A percentile compares a stretch with the other conserved stretches of the same genome.
Conservation (phyloP, 2,329 filamentous ascomycete species). For the Monilinia aucupariae region DNA sequence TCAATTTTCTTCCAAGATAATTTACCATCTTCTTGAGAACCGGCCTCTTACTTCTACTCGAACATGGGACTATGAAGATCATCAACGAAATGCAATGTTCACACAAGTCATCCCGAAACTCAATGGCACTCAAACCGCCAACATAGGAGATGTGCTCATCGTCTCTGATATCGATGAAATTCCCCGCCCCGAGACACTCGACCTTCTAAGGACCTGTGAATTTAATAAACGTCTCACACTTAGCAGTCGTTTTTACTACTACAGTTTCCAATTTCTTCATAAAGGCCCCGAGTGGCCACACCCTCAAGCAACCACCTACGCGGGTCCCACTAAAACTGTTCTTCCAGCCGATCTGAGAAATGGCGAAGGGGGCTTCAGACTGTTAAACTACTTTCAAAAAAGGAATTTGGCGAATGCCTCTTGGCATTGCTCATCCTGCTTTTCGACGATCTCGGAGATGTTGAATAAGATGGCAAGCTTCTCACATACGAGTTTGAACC, state of each 20-base stretch:
- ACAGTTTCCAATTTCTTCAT: slow-evolving; percentile 38
- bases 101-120: slow-evolving; percentile 45
- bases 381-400: slow-evolving; percentile 26
- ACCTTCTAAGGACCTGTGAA: slow-evolving; percentile 35
- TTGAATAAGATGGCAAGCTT: slow-evolving; percentile 40
- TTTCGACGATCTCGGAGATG: slow-evolving; percentile 40
- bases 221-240: slow-evolving; percentile 36
- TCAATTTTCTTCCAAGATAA: slow-evolving; percentile 53
- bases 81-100: slow-evolving; percentile 52
- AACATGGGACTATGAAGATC: slow-evolving; percentile 47
- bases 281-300: slow-evolving; percentile 38
- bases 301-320: slow-evolving; percentile 42
- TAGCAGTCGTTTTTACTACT: slow-evolving; percentile 36
- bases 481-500: slow-evolving; percentile 39
- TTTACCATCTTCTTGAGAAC: slow-evolving; percentile 50
- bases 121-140: slow-evolving; percentile 30
- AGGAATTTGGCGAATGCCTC: slow-evolving; percentile 38
- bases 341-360: slow-evolving; percentile 39
- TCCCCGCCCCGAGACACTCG: slow-evolving; percentile 36
- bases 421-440: slow-evolving; percentile 45
- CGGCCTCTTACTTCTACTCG: slow-evolving; percentile 37
- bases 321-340: slow-evolving; percentile 37
- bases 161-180: slow-evolving; percentile 45
- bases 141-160: slow-evolving; percentile 39
- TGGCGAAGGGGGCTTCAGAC: slow-evolving; percentile 22